Evolutionary conservation across 176 grass and related monocot genomes (phyloP), one percentile per base, ranked within the genome.

Genomic region (Tillandsia fasciculata): DNA sequence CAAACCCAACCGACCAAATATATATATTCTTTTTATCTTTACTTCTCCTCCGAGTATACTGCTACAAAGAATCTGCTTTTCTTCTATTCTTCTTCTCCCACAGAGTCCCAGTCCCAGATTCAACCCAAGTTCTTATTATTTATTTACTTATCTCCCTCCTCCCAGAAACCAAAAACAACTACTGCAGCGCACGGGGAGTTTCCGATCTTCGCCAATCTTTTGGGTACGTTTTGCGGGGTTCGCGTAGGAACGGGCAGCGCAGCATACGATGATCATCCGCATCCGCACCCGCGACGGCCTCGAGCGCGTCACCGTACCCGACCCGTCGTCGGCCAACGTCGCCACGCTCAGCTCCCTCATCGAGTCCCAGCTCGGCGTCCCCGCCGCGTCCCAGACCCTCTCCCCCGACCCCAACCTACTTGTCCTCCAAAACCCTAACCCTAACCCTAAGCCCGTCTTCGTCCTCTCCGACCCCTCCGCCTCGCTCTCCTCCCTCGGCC

Each of bases 251-350:
- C 33, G 33, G 24, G 5, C 17, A 15, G 17, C 5, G 74, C 68
- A 6, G 2, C 52, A 33, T 10, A 26, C 42, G 49, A 94, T 94
- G 91, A 96, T 96, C 73, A 67, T 96, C 50, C 84, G 91, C 53
- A 83, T 96, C 79, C 87, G 91, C 24, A 96, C 84, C 81, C 78
- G 91, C 58, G 91, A 96, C 29, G 88, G 85, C 70, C 77, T 83
- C 10, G 91, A 96, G 81, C 81, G 91, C 64, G 75, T 96, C 76
- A 80, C 76, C 23, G 72, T 96, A 18, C 82, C 85, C 22, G 70
- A 91, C 26, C 57, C 71, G 14, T 66, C 83, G 7, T 23, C 79
- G 52, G 67, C 87, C 68, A 96, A 87, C 59, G 79, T 90, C 73
- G 81, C 70, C 63, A 81, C 88, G 69, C 81, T 96, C 24, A 84